A percentile compares a stretch with the other conserved stretches of the same genome.
Conservation (phyloP, 768 basidiomycete genomes). For the Naematelia aurantialba region DNA sequence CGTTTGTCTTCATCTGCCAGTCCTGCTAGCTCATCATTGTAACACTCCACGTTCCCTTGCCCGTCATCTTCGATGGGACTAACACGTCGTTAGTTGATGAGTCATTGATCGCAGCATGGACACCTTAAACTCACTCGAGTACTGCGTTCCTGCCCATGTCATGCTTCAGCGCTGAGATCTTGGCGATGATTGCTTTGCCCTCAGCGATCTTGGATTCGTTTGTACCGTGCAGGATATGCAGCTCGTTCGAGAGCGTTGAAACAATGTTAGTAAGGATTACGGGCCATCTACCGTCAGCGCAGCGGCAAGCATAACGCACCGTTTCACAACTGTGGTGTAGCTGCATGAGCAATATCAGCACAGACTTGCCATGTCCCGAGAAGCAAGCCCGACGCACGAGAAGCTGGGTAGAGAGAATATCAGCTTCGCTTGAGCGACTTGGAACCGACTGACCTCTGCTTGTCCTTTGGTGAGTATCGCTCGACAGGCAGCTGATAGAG, state of each 20-base stretch:
- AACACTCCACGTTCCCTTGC: conserved; percentile 64
- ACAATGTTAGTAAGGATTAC: conserved; percentile 81
- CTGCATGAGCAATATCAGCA: conserved; percentile 10
- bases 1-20: conserved; percentile 56
- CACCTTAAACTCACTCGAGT: neutral
- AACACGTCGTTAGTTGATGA: conserved; percentile 3
- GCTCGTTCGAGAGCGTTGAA: conserved; percentile 64
- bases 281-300: conserved; percentile 56
- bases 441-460: conserved; percentile 34
- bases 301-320: conserved; percentile 2
- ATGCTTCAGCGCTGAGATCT: conserved; percentile 75
- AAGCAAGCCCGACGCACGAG: neutral
- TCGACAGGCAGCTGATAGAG: conserved; percentile 37
- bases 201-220: conserved; percentile 59
- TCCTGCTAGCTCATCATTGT: conserved; percentile 66
- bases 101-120: neutral
- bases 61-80: conserved; percentile 75
- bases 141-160: conserved; percentile 60
- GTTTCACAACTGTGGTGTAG: conserved; percentile 41
- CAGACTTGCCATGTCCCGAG: neutral
- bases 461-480: conserved; percentile 45
- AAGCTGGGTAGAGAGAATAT: conserved; percentile 12
- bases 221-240: conserved; percentile 52
- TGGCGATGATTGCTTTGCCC: conserved; percentile 71
- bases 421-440: conserved; percentile 11